phyloP scores from a whole-genome alignment of 345 rosid genomes.

The Gossypium arboreum region DNA sequence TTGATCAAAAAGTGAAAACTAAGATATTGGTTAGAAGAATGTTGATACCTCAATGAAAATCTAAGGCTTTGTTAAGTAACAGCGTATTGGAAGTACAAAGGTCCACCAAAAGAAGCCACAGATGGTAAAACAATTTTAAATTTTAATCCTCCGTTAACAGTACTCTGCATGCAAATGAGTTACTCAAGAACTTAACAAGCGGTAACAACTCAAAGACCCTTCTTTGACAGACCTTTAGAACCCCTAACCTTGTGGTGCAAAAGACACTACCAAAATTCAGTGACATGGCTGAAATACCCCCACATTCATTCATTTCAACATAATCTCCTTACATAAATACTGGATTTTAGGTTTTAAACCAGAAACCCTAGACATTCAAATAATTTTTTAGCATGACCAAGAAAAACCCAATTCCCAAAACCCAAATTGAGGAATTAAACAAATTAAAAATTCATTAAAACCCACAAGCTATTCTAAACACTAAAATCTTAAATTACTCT shows the following conservation, averaged over 20 bases:
- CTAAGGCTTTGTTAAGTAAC: not conserved
- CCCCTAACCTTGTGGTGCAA: not conserved
- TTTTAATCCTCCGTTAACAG: not conserved
- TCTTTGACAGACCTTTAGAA: not conserved
- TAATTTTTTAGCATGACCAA: not conserved
- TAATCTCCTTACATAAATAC: not conserved
- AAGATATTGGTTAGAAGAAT: not conserved
- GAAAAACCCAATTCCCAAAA: not conserved
- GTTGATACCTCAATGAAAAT: not conserved
- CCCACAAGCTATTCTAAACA: not conserved
- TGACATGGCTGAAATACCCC: not conserved
- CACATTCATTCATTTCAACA: not conserved
- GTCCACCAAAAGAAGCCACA: not conserved
- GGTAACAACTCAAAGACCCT: not conserved
- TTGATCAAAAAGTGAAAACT: not conserved
- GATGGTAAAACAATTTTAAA: not conserved
- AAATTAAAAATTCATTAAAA: not conserved
- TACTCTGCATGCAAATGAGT: not conserved
- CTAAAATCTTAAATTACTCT: not conserved
- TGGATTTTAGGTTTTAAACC: no score
- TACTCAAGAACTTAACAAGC: not conserved
- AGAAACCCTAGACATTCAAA: constrained; percentile 1
- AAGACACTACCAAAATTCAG: not conserved
- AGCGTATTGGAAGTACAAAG: not conserved
- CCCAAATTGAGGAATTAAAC: not conserved